Conservation (phyloP, 495 filamentous ascomycete genomes). For the Coniosporium apollinis region DNA sequence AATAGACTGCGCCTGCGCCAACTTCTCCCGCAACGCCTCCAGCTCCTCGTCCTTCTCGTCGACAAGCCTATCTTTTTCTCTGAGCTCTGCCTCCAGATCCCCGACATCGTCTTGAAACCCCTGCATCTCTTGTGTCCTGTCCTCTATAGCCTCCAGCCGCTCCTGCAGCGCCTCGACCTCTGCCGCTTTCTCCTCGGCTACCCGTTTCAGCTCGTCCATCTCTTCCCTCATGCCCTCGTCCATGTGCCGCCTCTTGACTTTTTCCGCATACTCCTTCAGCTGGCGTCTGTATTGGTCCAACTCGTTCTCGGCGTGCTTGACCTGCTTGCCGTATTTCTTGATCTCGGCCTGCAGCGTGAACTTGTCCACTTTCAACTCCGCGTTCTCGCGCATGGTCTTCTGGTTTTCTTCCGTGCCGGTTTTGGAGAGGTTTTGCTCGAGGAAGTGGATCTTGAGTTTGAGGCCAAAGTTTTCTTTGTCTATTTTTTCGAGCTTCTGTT, state of each 20-base stretch:
- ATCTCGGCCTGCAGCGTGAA: constrained; percentile 78
- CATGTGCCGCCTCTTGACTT: constrained; percentile 54
- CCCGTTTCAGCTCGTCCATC: constrained; percentile 32
- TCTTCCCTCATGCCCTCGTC: constrained; percentile 45
- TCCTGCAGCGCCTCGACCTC: constrained; percentile 17
- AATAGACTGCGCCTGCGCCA: constrained; percentile 33
- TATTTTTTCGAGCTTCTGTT: constrained; percentile 69
- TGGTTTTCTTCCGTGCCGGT: constrained; percentile 77
- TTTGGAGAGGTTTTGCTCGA: constrained; percentile 65
- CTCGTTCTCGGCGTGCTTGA: constrained; percentile 63
- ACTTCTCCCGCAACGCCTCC: constrained; percentile 29
- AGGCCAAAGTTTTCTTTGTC: constrained; percentile 81
- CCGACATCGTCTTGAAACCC: constrained; percentile 50
- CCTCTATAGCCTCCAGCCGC: constrained; percentile 15
- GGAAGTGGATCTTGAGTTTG: constrained; percentile 67
- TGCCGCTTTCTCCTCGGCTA: constrained; percentile 26
- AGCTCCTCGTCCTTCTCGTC: constrained; percentile 43
- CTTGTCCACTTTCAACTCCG: constrained; percentile 81
- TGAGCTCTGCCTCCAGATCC: constrained; percentile 46
- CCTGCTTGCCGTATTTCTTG: constrained; percentile 60
- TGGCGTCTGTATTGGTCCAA: constrained; percentile 62
- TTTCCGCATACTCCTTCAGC: constrained; percentile 61
- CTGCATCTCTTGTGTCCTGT: constrained; percentile 36
- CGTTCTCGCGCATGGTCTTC: constrained; percentile 78
- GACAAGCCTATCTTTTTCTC: constrained; percentile 45